These are phyloP conservation scores for Barnettozyma vustinii DNA, from an alignment of 805 yeast genomes.

Conservation along the genomic window DNA sequence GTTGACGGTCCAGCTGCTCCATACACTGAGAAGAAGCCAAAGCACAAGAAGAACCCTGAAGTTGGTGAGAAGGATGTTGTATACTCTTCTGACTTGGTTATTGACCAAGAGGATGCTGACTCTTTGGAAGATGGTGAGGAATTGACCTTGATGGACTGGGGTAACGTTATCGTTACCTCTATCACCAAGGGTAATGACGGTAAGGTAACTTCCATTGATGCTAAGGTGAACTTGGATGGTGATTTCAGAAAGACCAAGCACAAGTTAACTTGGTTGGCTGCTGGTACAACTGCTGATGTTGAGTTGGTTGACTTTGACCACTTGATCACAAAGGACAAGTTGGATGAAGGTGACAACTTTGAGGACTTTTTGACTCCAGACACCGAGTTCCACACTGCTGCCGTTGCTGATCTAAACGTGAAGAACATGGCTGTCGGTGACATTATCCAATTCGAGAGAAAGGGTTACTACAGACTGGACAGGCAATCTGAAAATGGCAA, in stretches of 20 bases:
- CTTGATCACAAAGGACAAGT: conserved; percentile 88
- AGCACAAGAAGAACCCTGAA: conserved; percentile 88
- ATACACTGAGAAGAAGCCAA: conserved; percentile 68
- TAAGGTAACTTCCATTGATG: conserved; percentile 56
- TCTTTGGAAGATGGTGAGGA: conserved; percentile 82
- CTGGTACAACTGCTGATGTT: conserved; percentile 63
- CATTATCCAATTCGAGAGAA: conserved; percentile 91
- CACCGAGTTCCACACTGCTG: conserved; percentile 78
- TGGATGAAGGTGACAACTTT: conserved; percentile 90
- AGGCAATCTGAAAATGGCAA: conserved; percentile 47
- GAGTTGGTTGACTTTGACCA: conserved; percentile 91
- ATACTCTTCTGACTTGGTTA: conserved; percentile 54
- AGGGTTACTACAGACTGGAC: conserved; percentile 91
- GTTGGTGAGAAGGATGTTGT: conserved; percentile 81
- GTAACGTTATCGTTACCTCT: conserved; percentile 77
- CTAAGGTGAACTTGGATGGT: conserved; percentile 84
- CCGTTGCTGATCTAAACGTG: conserved; percentile 77
- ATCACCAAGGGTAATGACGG: conserved; percentile 56
- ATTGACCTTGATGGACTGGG: conserved; percentile 99
- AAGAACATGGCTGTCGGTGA: conserved; percentile 77
- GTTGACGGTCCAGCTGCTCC: conserved; percentile 64
- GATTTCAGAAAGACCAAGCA: conserved; percentile 95
- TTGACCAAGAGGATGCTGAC: conserved; percentile 83
- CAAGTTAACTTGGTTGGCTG: conserved; percentile 93
- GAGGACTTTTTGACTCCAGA: conserved; percentile 86